Conservation (phyloP, 495 filamentous ascomycete species). For the Daldinia decipiens region DNA sequence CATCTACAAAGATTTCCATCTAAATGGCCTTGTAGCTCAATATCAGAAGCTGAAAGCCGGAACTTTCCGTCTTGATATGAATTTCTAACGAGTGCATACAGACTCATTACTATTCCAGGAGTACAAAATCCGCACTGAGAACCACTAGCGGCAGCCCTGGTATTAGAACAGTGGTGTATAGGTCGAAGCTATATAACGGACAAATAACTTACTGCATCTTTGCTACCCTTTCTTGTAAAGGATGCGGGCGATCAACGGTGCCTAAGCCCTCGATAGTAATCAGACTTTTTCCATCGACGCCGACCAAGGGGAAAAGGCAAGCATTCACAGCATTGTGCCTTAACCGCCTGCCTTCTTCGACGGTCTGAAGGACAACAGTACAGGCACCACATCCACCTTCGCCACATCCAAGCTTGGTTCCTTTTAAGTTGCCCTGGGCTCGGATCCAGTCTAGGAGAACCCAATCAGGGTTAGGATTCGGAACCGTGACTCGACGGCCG, state of each 20-base stretch:
- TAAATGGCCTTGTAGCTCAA: conserved; percentile 76
- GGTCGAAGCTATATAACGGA: not conserved
- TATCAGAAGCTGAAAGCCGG: conserved; percentile 53
- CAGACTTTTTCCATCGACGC: conserved; percentile 91
- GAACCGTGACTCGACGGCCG: conserved; percentile 43
- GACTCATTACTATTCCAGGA: conserved; percentile 89
- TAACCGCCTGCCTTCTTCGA: conserved; percentile 77
- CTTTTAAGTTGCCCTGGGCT: conserved; percentile 38
- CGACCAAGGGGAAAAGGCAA: conserved; percentile 83
- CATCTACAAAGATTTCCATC: conserved; percentile 90
- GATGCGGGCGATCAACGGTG: conserved; percentile 77
- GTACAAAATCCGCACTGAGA: conserved; percentile 78
- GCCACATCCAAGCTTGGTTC: conserved; percentile 67
- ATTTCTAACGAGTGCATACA: conserved; percentile 80
- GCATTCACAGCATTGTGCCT: conserved; percentile 85
- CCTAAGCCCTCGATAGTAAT: conserved; percentile 91
- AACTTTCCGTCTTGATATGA: conserved; percentile 59
- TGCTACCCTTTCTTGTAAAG: conserved; percentile 82
- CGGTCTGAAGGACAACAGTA: conserved; percentile 84
- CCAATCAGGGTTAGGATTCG: conserved; percentile 47
- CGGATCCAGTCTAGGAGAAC: conserved; percentile 45
- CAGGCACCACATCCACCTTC: conserved; percentile 91
- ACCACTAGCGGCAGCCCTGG: conserved; percentile 49
- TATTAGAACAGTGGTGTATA: conserved; percentile 6
- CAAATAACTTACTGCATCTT: conserved; percentile 52